Evolutionary conservation across 2,329 filamentous ascomycete species (phyloP).

Genomic region (Nothophoma quercina): DNA sequence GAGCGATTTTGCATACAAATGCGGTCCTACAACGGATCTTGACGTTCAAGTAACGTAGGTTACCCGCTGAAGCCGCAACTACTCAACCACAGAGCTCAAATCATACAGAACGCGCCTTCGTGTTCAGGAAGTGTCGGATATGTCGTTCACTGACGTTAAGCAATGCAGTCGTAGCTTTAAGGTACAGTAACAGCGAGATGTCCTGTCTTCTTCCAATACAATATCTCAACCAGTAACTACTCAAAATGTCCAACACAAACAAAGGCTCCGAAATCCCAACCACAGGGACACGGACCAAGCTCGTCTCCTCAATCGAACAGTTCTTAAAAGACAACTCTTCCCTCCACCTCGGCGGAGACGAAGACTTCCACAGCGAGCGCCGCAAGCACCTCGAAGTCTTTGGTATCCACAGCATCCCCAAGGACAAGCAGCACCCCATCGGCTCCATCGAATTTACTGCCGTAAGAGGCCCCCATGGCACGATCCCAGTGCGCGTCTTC

Average conservation of each 20-base stretch:
- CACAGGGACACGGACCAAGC: conserved; percentile 11
- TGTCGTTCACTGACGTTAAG: not conserved
- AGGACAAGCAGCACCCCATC: conserved; percentile 35
- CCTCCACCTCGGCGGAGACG: conserved; percentile 34
- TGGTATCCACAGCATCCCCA: conserved; percentile 37
- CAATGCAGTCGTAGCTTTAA: not conserved
- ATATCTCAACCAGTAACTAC: not conserved
- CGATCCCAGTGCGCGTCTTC: conserved; percentile 45
- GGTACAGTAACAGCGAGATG: too few species aligned
- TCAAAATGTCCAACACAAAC: not conserved
- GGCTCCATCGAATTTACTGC: conserved; percentile 43
- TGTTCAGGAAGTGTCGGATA: not conserved
- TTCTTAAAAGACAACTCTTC: conserved; percentile 28
- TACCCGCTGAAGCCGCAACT: not conserved
- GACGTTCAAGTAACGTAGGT: conserved; percentile 4
- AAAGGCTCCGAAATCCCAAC: not conserved
- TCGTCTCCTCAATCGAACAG: conserved; percentile 15
- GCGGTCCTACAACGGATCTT: not conserved
- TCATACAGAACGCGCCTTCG: not conserved
- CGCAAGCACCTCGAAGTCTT: conserved; percentile 39
- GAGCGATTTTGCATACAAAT: not conserved
- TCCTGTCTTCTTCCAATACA: too few species aligned
- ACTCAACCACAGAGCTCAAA: not conserved
- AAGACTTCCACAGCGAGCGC: conserved; percentile 34
- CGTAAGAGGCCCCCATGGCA: conserved; percentile 44